Percentiles rank a stretch among this genome's conserved stretches.
These are phyloP conservation scores for Berkeleyomyces basicola DNA, from an alignment of 2,329 filamentous ascomycete genomes.

Conservation along the genomic window DNA sequence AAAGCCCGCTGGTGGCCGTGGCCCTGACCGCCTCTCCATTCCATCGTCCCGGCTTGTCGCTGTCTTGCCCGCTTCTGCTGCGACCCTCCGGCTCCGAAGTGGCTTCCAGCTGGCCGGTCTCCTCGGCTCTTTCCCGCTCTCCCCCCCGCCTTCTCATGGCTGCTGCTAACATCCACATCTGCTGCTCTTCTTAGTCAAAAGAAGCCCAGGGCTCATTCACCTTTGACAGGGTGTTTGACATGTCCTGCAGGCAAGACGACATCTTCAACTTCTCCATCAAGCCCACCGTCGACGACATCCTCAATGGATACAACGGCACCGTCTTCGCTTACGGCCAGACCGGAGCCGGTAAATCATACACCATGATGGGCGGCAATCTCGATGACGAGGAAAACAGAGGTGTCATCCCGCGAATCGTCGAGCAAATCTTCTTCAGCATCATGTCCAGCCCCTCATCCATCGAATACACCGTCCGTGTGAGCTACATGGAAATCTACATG, in stretches of 20 bases:
- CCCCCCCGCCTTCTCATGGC: not conserved
- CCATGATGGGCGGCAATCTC: slow-evolving; percentile 72
- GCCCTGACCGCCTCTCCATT: not conserved
- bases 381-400: slow-evolving; percentile 76
- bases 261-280: slow-evolving; percentile 98
- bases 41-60: not conserved
- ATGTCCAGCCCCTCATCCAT: slow-evolving; percentile 81
- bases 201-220: slow-evolving; percentile 79
- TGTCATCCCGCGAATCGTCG: slow-evolving; percentile 91
- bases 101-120: not conserved
- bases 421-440: slow-evolving; percentile 95
- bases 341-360: slow-evolving; percentile 95
- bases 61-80: not conserved
- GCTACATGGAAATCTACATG: slow-evolving; percentile 99
- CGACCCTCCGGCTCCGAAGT: too few relatives aligned
- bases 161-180: slow-evolving; percentile 17
- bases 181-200: slow-evolving; percentile 44
- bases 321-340: slow-evolving; percentile 98
- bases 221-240: slow-evolving; percentile 95
- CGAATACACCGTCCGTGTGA: slow-evolving; percentile 96
- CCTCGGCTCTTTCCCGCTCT: not conserved
- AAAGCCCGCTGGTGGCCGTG: not conserved
- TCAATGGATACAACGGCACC: slow-evolving; percentile 98
- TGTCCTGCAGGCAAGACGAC: slow-evolving; percentile 75
- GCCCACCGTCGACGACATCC: slow-evolving; percentile 88